Evolutionary conservation across 495 filamentous ascomycete genomes (phyloP), one percentile per base, ranked within the genome.

Genomic region (Neurospora sp.): DNA sequence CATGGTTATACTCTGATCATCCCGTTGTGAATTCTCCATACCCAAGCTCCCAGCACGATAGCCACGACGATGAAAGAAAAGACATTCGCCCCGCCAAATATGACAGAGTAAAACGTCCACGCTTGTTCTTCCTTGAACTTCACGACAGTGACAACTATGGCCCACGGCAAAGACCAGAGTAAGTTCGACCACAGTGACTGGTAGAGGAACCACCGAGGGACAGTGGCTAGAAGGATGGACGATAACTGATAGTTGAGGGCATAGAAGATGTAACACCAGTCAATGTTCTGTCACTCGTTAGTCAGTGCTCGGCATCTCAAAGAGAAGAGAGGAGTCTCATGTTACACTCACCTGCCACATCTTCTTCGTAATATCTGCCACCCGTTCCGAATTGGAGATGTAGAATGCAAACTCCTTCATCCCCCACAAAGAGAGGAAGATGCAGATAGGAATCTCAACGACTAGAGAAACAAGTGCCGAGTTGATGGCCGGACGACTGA

Each of bases 251-350:
- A 89, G 18, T 84, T 86, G 35, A 87, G 69, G 0, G 89, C 91
- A 75, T 92, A 93, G 79, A 93, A 90, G 70, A 93, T 89, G 78
- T 93, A 93, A 78, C 90, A 91, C 91, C 90, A 91, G 75, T 91
- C 89, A 47, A 89, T 88, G 3, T 83, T 89, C 75, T 85, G 20
- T 61, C 22, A 5, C n/a, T 2, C 16, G 41, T 22, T 10, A 22
- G 53, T 61, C 27, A 27, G 1, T 35, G 31, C 31, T 35, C 31
- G 31, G 3, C 31, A 35, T 22, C 45, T 22, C 22, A 31, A 5
- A 61, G 22, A 31, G 2, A 59, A 7, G 4, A 35, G 35, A 35
- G 47, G 12, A 61, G 53, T 61, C 2, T 0, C 6, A 27, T 5
- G 22, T 14, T 31, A 8, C 53, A 16, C 53, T 61, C 27, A 61